Percentiles rank a stretch among this genome's conserved stretches.
Conservation (phyloP, 1,139 yeast species). For the Magnusiomyces suaveolens region DNA sequence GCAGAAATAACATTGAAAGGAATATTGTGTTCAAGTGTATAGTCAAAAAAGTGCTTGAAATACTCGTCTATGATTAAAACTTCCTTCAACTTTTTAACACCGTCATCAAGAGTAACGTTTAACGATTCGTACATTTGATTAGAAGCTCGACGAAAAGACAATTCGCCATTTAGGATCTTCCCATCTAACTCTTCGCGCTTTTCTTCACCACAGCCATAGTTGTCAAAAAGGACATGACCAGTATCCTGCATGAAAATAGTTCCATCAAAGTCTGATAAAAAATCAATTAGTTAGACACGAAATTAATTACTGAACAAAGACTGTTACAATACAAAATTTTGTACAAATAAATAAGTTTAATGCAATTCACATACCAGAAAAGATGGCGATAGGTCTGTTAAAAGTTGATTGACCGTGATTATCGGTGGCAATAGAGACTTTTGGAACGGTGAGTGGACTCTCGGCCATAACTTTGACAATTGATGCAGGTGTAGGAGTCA, state of each 20-base stretch:
- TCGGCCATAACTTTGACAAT: background rate
- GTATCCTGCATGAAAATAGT: conserved; percentile 40
- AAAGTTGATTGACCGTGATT: conserved; percentile 12
- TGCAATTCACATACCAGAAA: conserved; percentile 24
- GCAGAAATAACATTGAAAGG: conserved; percentile 57
- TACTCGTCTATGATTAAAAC: conserved; percentile 52
- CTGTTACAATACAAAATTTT: too few species aligned
- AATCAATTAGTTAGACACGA: too few species aligned
- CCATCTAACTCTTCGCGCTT: conserved; percentile 33
- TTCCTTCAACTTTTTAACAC: conserved; percentile 44
- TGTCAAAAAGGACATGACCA: conserved; percentile 38
- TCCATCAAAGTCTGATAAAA: too few species aligned
- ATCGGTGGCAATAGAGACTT: conserved; percentile 10
- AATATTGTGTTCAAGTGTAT: conserved; percentile 42
- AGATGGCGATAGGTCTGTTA: conserved; percentile 30
- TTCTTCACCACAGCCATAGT: conserved; percentile 37
- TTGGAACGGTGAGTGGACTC: conserved; percentile 2
- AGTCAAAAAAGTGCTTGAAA: conserved; percentile 46
- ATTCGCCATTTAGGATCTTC: conserved; percentile 31
- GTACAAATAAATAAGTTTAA: too few species aligned
- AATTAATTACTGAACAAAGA: too few species aligned
- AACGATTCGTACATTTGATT: conserved; percentile 40
- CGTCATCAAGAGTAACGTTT: conserved; percentile 41
- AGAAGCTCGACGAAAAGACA: conserved; percentile 36
- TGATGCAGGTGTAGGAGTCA: too few species aligned